These are phyloP conservation scores for Pseudomicrostroma phylloplanum DNA, from an alignment of 1,284 basidiomycete species.

Conservation along the genomic window DNA sequence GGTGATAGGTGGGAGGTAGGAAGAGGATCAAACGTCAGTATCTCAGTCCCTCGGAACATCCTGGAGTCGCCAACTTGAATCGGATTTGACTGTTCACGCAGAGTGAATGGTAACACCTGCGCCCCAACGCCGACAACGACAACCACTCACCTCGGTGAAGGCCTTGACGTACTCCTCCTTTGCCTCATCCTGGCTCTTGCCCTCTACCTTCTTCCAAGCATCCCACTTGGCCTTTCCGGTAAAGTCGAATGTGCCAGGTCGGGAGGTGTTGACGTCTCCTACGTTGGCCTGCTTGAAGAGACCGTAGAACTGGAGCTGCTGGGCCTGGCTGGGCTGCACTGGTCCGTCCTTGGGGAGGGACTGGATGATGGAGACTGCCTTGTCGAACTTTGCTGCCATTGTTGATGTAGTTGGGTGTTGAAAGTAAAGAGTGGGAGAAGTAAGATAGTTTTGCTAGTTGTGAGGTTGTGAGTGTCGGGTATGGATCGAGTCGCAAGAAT, in stretches of 20 bases:
- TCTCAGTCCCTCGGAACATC: no score
- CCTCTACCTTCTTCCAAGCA: slow-evolving; percentile 36
- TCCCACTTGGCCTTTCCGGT: slow-evolving; percentile 53
- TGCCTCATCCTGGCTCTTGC: slow-evolving; percentile 35
- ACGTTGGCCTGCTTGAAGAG: slow-evolving; percentile 49
- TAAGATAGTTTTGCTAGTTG: no score
- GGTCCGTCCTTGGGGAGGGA: slow-evolving; percentile 18
- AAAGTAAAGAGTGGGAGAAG: not conserved
- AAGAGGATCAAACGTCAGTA: not conserved
- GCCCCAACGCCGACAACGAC: not conserved
- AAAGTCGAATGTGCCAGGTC: slow-evolving; percentile 47
- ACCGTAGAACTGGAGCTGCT: slow-evolving; percentile 48
- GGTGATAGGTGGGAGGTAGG: not conserved
- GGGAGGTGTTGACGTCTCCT: slow-evolving; percentile 47
- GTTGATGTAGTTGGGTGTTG: not conserved
- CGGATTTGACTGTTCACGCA: not conserved
- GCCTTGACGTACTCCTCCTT: slow-evolving; percentile 43
- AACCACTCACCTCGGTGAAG: slow-evolving; percentile 31
- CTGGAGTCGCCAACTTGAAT: no score
- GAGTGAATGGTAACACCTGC: not conserved
- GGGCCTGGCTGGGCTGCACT: slow-evolving; percentile 38
- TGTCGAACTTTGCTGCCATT: slow-evolving; percentile 21
- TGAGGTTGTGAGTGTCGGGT: no score
- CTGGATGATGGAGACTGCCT: slow-evolving; percentile 17
- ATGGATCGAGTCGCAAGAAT: no score